phyloP scores from a whole-genome alignment of 306 rosid genomes.

The Quercus cerris region DNA sequence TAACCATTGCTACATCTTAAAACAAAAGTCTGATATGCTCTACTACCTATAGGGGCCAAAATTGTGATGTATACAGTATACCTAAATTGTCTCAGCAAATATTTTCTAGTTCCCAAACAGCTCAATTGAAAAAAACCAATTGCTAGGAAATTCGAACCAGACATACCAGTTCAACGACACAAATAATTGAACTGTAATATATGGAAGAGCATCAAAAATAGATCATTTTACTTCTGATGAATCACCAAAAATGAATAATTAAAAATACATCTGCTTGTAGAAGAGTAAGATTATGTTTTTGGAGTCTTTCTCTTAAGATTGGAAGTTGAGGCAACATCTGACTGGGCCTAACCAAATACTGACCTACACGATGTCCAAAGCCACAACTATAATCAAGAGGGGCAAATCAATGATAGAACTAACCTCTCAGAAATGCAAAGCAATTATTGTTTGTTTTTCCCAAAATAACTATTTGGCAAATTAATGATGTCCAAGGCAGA shows the following conservation, averaged over 20 bases:
- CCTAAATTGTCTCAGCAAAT: slow-evolving; percentile 7
- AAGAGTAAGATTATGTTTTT: slow-evolving; percentile 26
- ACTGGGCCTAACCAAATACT: slow-evolving; percentile 67
- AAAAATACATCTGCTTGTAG: neutral
- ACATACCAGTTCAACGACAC: slow-evolving; percentile 5
- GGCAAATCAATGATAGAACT: neutral
- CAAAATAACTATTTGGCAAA: neutral
- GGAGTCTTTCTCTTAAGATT: slow-evolving; percentile 62
- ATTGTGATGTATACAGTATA: neutral
- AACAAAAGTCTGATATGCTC: neutral
- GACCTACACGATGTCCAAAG: slow-evolving; percentile 51
- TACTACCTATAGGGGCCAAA: neutral
- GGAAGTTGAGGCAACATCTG: slow-evolving; percentile 40
- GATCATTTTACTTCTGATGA: slow-evolving; percentile 11
- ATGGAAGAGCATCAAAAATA: neutral
- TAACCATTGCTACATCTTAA: neutral
- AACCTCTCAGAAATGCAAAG: neutral
- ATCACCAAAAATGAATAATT: slow-evolving; percentile 1
- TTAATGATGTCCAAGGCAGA: no score
- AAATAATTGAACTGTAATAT: neutral
- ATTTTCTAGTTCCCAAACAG: slow-evolving; percentile 13
- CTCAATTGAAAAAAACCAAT: neutral
- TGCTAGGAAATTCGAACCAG: neutral
- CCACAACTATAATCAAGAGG: slow-evolving; percentile 10
- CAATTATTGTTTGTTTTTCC: neutral